Base-by-base conservation (phyloP, 2,329 filamentous ascomycete genomes). In the Tolypocladium tropicale region DNA sequence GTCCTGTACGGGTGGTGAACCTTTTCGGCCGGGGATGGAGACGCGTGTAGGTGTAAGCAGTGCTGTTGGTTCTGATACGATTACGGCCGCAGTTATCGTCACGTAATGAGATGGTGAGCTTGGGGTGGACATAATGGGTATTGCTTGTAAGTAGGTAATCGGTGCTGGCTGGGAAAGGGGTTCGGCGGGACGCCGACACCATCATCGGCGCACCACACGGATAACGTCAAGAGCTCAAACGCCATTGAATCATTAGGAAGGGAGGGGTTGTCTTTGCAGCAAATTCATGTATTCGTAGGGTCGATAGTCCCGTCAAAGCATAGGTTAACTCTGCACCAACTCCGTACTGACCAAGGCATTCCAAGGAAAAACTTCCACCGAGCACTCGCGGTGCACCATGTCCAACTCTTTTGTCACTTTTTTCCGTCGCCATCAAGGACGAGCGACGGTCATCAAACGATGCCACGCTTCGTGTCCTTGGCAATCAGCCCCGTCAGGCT, bases 391-490 rank as follows among this genome's bases (percentile, higher is more conserved):
- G 11, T 21, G 28, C 46, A 28, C 33, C 28, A 32, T 21, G 28
- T 14, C 46, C 28, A 32, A 12, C 46, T 50, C 46, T 14, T 21
- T 9, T 16, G n/a, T n/a, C n/a, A n/a, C 12, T 32, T 7, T 14
- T 12, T 4, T 32, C 18, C 2, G 28, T 11, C 6, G 28, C 46
- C 46, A 33, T 14, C 46, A n/a, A n/a, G n/a, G n/a, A 10, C 10
- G 9, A 10, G 1, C 46, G 28, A 6, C 46, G 4, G 6, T 18
- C 32, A 34, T 56, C 56, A 59, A 36, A 37, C 61, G 37, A 73
- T 57, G 30, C 83, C 83, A 39, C 83, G 75, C 74, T 85, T 85
- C 51, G 72, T 72, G 64, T 86, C 83, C 71, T 85, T 86, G 49
- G 82, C 82, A 59, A 72, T 68, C 52, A 79, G 61, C 0, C 83